These are phyloP conservation scores for Monilinia aucupariae DNA, from an alignment of 2,329 filamentous ascomycete species.

Conservation along the genomic window DNA sequence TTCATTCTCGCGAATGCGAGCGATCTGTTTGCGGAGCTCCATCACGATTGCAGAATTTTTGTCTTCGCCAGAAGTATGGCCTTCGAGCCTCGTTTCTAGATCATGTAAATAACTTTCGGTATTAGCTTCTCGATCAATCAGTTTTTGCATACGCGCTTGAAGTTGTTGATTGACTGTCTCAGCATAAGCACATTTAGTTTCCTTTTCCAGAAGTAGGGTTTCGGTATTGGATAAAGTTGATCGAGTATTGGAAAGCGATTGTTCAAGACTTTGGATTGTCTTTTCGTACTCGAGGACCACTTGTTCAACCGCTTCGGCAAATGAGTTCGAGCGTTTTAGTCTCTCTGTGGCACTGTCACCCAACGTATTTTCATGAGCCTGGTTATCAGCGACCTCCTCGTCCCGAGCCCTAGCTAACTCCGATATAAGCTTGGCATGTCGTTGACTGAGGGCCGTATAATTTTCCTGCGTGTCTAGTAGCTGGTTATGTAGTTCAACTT, in stretches of 20 bases:
- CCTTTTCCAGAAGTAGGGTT: slow-evolving; percentile 81
- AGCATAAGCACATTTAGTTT: slow-evolving; percentile 86
- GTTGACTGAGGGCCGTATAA: slow-evolving; percentile 83
- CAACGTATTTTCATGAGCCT: slow-evolving; percentile 53
- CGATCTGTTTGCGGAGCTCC: slow-evolving; percentile 87
- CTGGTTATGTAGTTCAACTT: slow-evolving; percentile 88
- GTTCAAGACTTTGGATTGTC: slow-evolving; percentile 90
- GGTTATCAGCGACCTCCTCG: slow-evolving; percentile 55
- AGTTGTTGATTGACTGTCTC: slow-evolving; percentile 90
- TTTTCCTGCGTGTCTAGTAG: slow-evolving; percentile 90
- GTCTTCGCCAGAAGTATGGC: slow-evolving; percentile 85
- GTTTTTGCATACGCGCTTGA: slow-evolving; percentile 83
- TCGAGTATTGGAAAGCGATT: slow-evolving; percentile 83
- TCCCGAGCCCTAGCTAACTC: slow-evolving; percentile 86
- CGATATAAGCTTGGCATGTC: slow-evolving; percentile 91
- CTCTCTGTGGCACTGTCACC: slow-evolving; percentile 80
- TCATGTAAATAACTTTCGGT: slow-evolving; percentile 93
- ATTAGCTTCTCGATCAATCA: slow-evolving; percentile 83
- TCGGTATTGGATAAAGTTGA: slow-evolving; percentile 78
- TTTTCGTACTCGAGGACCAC: slow-evolving; percentile 98
- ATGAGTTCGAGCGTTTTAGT: slow-evolving; percentile 89
- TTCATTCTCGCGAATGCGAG: slow-evolving; percentile 84
- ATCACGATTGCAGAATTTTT: slow-evolving; percentile 80
- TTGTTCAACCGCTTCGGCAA: slow-evolving; percentile 91
- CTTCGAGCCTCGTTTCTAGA: slow-evolving; percentile 83